A percentile compares a stretch with the other conserved stretches of the same genome.
These are phyloP conservation scores for Thelephora terrestris DNA, from an alignment of 1,284 basidiomycete genomes.

Conservation along the genomic window DNA sequence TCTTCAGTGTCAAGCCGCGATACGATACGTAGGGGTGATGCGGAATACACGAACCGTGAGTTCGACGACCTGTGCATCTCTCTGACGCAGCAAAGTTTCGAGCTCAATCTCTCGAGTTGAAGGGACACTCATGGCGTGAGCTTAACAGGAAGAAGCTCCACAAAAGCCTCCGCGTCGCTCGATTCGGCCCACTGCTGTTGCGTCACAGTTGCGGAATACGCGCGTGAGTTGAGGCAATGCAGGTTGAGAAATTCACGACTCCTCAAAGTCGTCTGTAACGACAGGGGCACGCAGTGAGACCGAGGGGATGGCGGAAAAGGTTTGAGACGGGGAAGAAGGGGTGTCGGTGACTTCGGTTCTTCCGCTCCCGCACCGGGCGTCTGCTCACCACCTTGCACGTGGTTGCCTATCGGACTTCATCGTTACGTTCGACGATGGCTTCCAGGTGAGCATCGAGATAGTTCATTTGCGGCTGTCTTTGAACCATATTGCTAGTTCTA, in stretches of 20 bases:
- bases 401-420: neutral
- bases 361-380: neutral
- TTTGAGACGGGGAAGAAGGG: neutral
- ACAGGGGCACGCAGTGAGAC: neutral
- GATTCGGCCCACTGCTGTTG: too few species aligned
- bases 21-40: slow-evolving; percentile 10
- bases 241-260: too few species aligned
- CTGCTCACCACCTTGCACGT: neutral
- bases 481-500: neutral
- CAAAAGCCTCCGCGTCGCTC: slow-evolving; percentile 1
- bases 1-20: neutral
- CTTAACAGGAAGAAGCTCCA: slow-evolving; percentile 6
- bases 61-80: slow-evolving; percentile 58
- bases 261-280: too few species aligned
- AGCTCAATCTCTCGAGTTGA: slow-evolving; percentile 67
- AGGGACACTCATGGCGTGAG: slow-evolving; percentile 50
- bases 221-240: too few species aligned
- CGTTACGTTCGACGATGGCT: neutral
- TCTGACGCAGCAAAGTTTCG: slow-evolving; percentile 58
- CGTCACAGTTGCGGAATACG: too few species aligned
- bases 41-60: slow-evolving; percentile 45
- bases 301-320: neutral
- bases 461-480: neutral
- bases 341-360: neutral
- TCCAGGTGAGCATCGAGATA: neutral